These are phyloP conservation scores for Neodidymelliopsis sp. DNA, from an alignment of 2,329 filamentous ascomycete genomes.

Conservation along the genomic window DNA sequence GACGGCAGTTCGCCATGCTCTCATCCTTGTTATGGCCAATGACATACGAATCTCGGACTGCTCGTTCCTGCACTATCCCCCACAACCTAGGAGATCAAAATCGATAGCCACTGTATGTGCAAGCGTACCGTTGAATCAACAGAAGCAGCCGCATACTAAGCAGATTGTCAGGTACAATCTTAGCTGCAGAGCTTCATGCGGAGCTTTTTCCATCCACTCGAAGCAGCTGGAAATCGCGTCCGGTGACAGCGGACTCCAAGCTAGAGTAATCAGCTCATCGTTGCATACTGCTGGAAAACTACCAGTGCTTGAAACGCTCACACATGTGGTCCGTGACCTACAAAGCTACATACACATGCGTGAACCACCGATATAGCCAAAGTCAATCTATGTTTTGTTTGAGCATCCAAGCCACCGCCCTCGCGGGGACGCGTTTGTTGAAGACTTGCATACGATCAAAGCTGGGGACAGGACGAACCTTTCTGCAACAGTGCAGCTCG, in stretches of 20 bases:
- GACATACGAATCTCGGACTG: neutral
- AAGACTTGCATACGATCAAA: neutral
- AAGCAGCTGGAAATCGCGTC: neutral
- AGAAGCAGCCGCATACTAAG: slow-evolving; percentile 1
- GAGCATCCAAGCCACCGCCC: neutral
- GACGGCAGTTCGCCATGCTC: neutral
- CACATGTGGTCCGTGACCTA: neutral
- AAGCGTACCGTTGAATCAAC: slow-evolving; percentile 15
- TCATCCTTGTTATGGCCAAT: slow-evolving; percentile 4
- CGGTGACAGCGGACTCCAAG: neutral
- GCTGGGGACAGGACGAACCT: too few species aligned
- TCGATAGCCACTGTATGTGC: neutral
- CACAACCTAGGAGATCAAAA: neutral
- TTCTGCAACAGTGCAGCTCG: neutral
- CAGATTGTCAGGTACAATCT: slow-evolving; percentile 1
- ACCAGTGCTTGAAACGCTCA: neutral
- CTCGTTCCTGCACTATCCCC: neutral
- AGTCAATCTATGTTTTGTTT: neutral
- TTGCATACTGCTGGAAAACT: neutral
- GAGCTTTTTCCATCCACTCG: neutral
- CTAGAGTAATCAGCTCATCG: neutral
- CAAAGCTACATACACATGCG: neutral
- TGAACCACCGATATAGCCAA: neutral
- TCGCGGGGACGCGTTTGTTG: neutral
- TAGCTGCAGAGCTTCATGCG: neutral